Percentiles rank a stretch among this genome's conserved stretches.
These are phyloP conservation scores for Epichloe bromicola DNA, from an alignment of 2,329 filamentous ascomycete species.

Conservation along the genomic window DNA sequence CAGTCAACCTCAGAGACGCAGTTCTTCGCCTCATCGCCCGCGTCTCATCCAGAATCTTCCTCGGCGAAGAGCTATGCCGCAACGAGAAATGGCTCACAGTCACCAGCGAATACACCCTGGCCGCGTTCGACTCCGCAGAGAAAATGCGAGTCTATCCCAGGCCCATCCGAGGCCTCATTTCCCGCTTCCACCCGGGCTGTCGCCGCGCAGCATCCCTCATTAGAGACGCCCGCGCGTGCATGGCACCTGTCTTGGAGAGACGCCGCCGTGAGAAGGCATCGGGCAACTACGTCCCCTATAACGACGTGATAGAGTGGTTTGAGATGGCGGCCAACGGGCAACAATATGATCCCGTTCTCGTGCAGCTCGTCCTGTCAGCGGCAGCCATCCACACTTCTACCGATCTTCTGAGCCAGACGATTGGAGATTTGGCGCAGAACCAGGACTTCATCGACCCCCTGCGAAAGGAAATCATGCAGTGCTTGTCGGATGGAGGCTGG, in stretches of 20 bases:
- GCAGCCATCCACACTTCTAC: constrained; percentile 42
- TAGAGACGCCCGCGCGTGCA: not conserved
- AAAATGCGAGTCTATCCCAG: constrained; percentile 28
- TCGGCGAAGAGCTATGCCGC: constrained; percentile 25
- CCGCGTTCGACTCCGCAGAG: constrained; percentile 15
- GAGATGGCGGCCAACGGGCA: constrained; percentile 27
- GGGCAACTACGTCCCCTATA: constrained; percentile 16
- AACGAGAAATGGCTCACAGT: constrained; percentile 31
- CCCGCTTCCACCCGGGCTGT: not conserved
- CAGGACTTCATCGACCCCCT: constrained; percentile 23
- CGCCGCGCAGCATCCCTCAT: not conserved
- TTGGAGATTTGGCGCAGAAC: constrained; percentile 25
- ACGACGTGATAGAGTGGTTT: constrained; percentile 42
- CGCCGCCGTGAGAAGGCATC: not conserved
- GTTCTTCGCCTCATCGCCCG: not conserved
- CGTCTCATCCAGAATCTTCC: constrained; percentile 22
- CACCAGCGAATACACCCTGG: constrained; percentile 28
- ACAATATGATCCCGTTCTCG: constrained; percentile 5
- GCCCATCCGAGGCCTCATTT: constrained; percentile 30
- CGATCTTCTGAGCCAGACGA: constrained; percentile 9
- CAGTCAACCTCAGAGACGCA: not conserved
- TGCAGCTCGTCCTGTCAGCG: constrained; percentile 20
- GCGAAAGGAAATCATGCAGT: constrained; percentile 25
- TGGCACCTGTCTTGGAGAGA: not conserved
- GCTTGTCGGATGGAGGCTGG: constrained; percentile 1